Evolutionary conservation across 2,329 filamentous ascomycete genomes (phyloP).

Genomic region (Epichloe festucae): DNA sequence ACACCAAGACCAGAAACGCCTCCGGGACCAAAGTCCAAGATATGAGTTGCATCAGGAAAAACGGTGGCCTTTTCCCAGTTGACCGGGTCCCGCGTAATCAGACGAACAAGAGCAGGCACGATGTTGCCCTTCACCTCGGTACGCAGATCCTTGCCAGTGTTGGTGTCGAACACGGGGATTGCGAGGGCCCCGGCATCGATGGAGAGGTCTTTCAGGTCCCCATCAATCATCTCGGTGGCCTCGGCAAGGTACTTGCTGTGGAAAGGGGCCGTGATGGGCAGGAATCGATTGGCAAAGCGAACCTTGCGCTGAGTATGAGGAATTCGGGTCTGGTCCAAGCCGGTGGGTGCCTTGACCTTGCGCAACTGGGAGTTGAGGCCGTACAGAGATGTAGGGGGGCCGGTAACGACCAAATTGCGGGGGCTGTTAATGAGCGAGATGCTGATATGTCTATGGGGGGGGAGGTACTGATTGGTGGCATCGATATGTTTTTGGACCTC

Average conservation of each 20-base stretch:
- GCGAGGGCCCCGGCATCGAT: slow-evolving; percentile 63
- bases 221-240: slow-evolving; percentile 69
- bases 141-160: slow-evolving; percentile 75
- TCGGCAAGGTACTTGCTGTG: slow-evolving; percentile 87
- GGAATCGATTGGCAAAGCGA: slow-evolving; percentile 90
- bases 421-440: slow-evolving; percentile 96
- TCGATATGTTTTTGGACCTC: slow-evolving; percentile 95
- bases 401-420: slow-evolving; percentile 91
- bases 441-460: slow-evolving; percentile 89
- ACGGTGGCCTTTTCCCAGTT: slow-evolving; percentile 93
- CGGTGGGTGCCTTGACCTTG: slow-evolving; percentile 96
- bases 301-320: slow-evolving; percentile 94
- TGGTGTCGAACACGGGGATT: slow-evolving; percentile 83
- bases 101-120: slow-evolving; percentile 71
- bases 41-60: slow-evolving; percentile 83
- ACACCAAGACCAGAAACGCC: slow-evolving; percentile 94
- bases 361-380: slow-evolving; percentile 89
- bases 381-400: slow-evolving; percentile 83
- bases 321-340: slow-evolving; percentile 85
- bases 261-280: slow-evolving; percentile 95
- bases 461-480: slow-evolving; percentile 91
- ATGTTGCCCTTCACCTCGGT: slow-evolving; percentile 60
- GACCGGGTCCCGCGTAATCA: slow-evolving; percentile 89
- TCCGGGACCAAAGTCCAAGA: slow-evolving; percentile 92
- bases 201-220: slow-evolving; percentile 71